A percentile compares a stretch with the other conserved stretches of the same genome.
Evolutionary conservation across 2,329 filamentous ascomycete genomes (phyloP).

Genomic region (Leptodontidium sp.): DNA sequence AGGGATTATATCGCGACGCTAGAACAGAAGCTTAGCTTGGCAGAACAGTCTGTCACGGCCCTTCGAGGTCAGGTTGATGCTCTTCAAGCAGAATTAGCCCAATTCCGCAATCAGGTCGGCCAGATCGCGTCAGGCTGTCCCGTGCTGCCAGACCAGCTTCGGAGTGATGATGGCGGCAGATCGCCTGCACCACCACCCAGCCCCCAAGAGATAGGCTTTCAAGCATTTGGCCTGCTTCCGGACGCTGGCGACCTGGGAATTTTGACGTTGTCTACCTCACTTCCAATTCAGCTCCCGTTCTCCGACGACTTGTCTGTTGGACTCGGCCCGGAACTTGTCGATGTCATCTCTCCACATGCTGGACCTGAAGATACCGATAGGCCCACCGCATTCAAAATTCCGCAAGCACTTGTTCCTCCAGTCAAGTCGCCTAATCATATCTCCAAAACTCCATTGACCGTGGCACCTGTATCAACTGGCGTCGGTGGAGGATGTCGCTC

Average conservation of each 20-base stretch:
- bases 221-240: constrained; percentile 23
- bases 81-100: constrained; percentile 25
- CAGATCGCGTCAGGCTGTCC: constrained; percentile 21
- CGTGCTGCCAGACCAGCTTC: constrained; percentile 22
- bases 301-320: constrained; percentile 16
- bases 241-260: constrained; percentile 16
- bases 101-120: constrained; percentile 19
- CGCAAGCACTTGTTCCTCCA: constrained; percentile 10
- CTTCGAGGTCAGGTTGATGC: constrained; percentile 21
- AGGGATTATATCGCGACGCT: constrained; percentile 52
- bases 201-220: constrained; percentile 17
- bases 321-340: neutral
- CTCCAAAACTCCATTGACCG: neutral
- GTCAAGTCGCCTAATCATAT: neutral
- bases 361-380: constrained; percentile 17
- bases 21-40: constrained; percentile 44
- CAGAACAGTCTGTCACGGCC: constrained; percentile 23
- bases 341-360: constrained; percentile 16
- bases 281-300: constrained; percentile 16
- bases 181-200: neutral
- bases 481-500: neutral
- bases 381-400: constrained; percentile 14
- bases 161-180: constrained; percentile 14
- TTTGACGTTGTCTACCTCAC: constrained; percentile 13
- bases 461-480: neutral